Base-by-base conservation (phyloP, 2,329 filamentous ascomycete species). In the Mycogone perniciosa region DNA sequence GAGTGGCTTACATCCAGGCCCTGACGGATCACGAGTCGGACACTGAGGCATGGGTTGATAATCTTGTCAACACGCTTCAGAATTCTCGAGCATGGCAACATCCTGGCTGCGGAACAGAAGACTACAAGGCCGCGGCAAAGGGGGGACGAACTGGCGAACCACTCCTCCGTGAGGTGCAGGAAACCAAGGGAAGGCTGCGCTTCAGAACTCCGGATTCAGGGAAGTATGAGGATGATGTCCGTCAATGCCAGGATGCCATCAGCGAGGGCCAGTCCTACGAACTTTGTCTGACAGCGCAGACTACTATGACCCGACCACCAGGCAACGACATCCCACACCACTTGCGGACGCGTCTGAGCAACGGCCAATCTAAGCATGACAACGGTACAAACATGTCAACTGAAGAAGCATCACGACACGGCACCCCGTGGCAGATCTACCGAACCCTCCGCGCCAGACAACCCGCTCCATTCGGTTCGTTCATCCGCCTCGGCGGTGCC, bases 381-480 rank as follows among this genome's bases (percentile, higher is more conserved):
- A 48, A 44, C 31, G n/a, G 27, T 10, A 8, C 41, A 8, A 31
- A 31, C 20, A 39, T 27, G 35, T 27, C 44, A 5, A 31, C 40
- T 7, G 41, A 47, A 7, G 48, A 50, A 29, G 33, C 44, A 4
- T 42, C 52, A 5, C 44, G 10, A 2, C 43, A 60, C 40, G 54
- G 53, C 7, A 63, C 68, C 45, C 76, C 82, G 0, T 95, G 88
- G 88, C 67, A 77, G 5, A 74, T 95, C 30, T 95, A 91, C 71
- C 80, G 80, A 41, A 75, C 79, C 2, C 77, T 95, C 2, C 81
- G 86, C 33, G 70, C 73, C 4, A 77, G 80, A 42, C 93, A 95
- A 53, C 88, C 89, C 0, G 88, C 89, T 0, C 88, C 89, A 0
- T 95, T 95, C 69, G 87, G 88, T 27, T 90, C 89, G 0, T 96